Evolutionary conservation across 2,329 filamentous ascomycete species (phyloP).

Genomic region (Colletotrichum limetticola): DNA sequence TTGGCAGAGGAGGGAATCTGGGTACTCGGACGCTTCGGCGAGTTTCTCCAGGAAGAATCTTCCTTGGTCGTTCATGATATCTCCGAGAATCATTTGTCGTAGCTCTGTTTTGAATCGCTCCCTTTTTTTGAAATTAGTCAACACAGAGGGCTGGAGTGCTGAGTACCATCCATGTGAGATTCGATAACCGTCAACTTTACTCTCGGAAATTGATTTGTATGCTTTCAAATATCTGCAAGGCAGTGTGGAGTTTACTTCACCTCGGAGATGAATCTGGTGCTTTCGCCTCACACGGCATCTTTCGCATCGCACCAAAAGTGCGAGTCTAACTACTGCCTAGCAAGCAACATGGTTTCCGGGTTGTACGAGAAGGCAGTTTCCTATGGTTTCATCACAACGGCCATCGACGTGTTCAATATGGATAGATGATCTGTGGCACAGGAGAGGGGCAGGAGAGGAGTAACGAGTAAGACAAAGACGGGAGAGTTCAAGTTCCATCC

Average conservation of each 20-base stretch:
- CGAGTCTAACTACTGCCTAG: background rate
- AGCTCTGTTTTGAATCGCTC: background rate
- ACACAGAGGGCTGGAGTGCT: too few relatives aligned
- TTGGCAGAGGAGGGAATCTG: slow-evolving; percentile 6
- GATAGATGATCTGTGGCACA: background rate
- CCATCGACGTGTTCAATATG: background rate
- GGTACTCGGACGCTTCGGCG: slow-evolving; percentile 16
- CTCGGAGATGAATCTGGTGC: background rate
- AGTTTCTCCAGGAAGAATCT: slow-evolving; percentile 7
- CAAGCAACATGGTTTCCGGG: background rate
- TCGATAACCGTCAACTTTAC: too few relatives aligned
- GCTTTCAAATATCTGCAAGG: background rate
- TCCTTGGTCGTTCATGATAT: background rate
- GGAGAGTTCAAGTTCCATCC: too few relatives aligned
- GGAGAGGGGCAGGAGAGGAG: too few relatives aligned
- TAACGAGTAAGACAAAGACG: too few relatives aligned
- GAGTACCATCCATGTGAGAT: too few relatives aligned
- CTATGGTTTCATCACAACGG: background rate
- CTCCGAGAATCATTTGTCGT: background rate
- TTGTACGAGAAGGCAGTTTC: background rate
- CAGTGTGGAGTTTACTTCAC: background rate
- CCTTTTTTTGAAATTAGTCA: too few relatives aligned
- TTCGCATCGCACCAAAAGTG: background rate
- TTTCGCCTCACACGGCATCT: background rate
- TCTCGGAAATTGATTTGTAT: too few relatives aligned